These are phyloP conservation scores for Lepidopterella palustris DNA, from an alignment of 495 filamentous ascomycete genomes.

Conservation along the genomic window DNA sequence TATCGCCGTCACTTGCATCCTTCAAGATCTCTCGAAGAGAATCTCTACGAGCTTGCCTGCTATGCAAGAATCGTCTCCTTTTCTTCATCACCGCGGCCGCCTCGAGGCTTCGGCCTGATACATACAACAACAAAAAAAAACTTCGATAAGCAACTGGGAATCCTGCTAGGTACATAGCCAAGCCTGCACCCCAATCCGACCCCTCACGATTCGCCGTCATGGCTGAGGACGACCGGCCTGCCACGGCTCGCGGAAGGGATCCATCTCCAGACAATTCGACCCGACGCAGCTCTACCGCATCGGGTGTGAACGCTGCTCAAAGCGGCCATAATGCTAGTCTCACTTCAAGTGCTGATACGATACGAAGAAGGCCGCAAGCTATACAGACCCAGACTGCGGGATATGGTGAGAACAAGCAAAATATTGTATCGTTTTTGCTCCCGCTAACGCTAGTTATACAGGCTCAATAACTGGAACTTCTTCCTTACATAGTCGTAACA, in stretches of 20 bases:
- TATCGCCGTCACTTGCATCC: background rate
- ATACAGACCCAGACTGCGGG: slow-evolving; percentile 12
- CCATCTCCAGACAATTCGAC: slow-evolving; percentile 1
- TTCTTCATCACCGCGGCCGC: background rate
- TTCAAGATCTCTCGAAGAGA: background rate
- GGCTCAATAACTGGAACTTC: slow-evolving; percentile 26
- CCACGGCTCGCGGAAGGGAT: slow-evolving; percentile 6
- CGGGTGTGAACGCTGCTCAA: background rate
- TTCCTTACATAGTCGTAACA: slow-evolving; percentile 11
- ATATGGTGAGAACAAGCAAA: slow-evolving; percentile 14
- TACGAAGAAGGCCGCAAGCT: slow-evolving; percentile 17
- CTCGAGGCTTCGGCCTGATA: background rate
- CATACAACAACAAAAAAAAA: slow-evolving; percentile 8
- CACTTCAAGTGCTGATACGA: slow-evolving; percentile 7
- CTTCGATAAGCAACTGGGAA: slow-evolving; percentile 12
- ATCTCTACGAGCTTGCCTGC: background rate
- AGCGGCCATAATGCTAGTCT: slow-evolving; percentile 4
- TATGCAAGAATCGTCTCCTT: background rate
- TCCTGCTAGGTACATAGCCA: slow-evolving; percentile 6
- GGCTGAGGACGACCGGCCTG: slow-evolving; percentile 18
- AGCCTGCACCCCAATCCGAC: slow-evolving; percentile 1
- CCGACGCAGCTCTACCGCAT: slow-evolving; percentile 9
- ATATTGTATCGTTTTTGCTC: background rate
- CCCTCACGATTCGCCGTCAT: slow-evolving; percentile 10
- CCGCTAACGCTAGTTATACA: slow-evolving; percentile 4